Evolutionary conservation across 441 rosid species (phyloP).

Genomic region (Pelargonium fulgidum): DNA sequence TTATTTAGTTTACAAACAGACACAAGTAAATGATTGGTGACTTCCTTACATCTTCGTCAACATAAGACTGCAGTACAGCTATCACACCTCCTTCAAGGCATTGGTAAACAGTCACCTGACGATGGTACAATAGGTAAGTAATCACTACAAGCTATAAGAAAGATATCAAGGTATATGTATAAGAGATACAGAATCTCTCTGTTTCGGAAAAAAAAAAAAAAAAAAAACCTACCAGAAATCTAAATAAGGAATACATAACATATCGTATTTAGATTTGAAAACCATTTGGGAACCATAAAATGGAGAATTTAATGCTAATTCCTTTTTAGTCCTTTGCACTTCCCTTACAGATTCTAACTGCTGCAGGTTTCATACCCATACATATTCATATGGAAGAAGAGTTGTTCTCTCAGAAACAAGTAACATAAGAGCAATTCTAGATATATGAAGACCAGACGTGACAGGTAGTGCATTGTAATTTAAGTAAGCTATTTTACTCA

Average conservation of each 20-base stretch:
- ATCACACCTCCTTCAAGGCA: slow-evolving; percentile 86
- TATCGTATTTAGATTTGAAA: neutral
- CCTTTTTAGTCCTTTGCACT: neutral
- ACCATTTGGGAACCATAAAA: neutral
- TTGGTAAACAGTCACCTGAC: slow-evolving; percentile 81
- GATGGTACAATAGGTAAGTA: slow-evolving; percentile 3
- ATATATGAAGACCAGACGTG: neutral
- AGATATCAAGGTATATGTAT: slow-evolving; percentile 5
- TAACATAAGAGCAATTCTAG: neutral
- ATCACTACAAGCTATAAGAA: neutral
- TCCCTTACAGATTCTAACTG: too few species aligned
- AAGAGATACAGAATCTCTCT: neutral
- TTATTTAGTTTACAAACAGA: slow-evolving; percentile 1
- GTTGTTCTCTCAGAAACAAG: slow-evolving; percentile 1
- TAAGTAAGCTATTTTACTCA: neutral
- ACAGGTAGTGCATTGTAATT: neutral
- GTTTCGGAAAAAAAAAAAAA: neutral
- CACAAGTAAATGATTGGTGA: neutral
- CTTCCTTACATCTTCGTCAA: slow-evolving; percentile 84
- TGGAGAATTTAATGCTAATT: slow-evolving; percentile 1
- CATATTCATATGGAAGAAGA: neutral
- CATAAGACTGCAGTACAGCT: slow-evolving; percentile 69
- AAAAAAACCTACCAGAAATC: neutral
- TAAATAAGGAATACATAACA: neutral
- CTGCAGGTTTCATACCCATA: neutral